Base-by-base conservation (phyloP, 139 green algal genomes). In the Protoeuglena noctilucae region DNA sequence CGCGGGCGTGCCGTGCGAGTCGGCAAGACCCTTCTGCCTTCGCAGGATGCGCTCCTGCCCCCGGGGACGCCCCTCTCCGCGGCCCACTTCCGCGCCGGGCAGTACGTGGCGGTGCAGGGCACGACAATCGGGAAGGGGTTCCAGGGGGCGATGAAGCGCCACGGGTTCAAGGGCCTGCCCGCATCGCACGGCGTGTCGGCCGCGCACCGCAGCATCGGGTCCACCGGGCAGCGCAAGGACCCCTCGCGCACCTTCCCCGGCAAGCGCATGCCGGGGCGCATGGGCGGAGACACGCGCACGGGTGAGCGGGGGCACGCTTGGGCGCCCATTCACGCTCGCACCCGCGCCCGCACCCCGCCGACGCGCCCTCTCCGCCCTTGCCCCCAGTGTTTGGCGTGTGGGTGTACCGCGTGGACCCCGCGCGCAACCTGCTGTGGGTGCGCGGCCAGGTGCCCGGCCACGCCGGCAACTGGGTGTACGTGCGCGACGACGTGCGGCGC, bases 261-360 rank as follows among this genome's bases (percentile, higher is more conserved):
- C 53, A 98, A 96, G 70, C 95, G 95, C 70, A 93, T 99, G 86
- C 65, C 92, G 0, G 92, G 92, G 4, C 76, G 78, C 29, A 93
- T 98, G 86, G 92, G 92, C 43, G 64, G 68, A 22, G 70, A 86
- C 52, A 66, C 53, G 19, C 58, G 79, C 18, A 96, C 84, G 1
- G 76, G 69, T 40, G 51, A 75, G 34, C 34, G 34, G 34, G 9
- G 7, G 55, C 70, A 58, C 48, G 40, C 70, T 21, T 67, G 51
- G 59, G 48, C 34, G 34, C 34, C 34, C 9, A 7, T 43, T 12
- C 34, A 43, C 9, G 34, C 34, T 43, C 9, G 9, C 34, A 12
- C 9, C 34, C 12, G 34, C 9, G 34, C 34, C 9, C 34, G 34
- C 34, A 43, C 34, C 9, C 12, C 9, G 34, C 34, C 12, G 9